A percentile compares a stretch with the other conserved stretches of the same genome.
phyloP scores from a whole-genome alignment of 805 yeast genomes.

The Starmerella apicola region DNA sequence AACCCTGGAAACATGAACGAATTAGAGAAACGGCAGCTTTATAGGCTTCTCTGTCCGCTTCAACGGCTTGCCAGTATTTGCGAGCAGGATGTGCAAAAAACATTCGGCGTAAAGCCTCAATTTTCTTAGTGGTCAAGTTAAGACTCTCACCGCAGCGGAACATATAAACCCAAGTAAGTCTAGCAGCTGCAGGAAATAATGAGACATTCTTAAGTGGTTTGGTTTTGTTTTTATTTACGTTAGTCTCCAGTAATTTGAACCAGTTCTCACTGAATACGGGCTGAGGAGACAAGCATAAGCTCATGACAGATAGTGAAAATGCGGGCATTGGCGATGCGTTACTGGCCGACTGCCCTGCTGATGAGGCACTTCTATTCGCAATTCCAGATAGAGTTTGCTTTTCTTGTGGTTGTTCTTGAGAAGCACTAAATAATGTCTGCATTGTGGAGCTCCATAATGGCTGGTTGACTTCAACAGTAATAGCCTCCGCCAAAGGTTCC shows the following conservation, averaged over 20 bases:
- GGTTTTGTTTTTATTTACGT: slow-evolving; percentile 50
- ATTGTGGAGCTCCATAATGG: slow-evolving; percentile 89
- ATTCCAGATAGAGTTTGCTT: slow-evolving; percentile 4
- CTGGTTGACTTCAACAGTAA: slow-evolving; percentile 91
- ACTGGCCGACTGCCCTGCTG: background rate
- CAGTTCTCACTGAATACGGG: slow-evolving; percentile 62
- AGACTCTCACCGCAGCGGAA: slow-evolving; percentile 79
- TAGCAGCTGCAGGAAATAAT: slow-evolving; percentile 50
- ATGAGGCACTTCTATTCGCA: slow-evolving; percentile 7
- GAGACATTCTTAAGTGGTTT: slow-evolving; percentile 38
- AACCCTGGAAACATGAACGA: slow-evolving; percentile 67
- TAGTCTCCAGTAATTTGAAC: slow-evolving; percentile 54
- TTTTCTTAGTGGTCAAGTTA: slow-evolving; percentile 70
- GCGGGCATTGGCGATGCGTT: slow-evolving; percentile 25
- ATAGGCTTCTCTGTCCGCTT: slow-evolving; percentile 30
- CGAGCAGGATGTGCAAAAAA: slow-evolving; percentile 41
- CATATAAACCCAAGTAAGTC: slow-evolving; percentile 81
- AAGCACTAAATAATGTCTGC: slow-evolving; percentile 37
- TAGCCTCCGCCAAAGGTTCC: slow-evolving; percentile 67
- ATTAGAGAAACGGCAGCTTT: slow-evolving; percentile 59
- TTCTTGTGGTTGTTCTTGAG: slow-evolving; percentile 11
- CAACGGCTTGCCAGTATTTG: slow-evolving; percentile 48
- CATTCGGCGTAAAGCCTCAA: slow-evolving; percentile 50
- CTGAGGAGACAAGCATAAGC: slow-evolving; percentile 68
- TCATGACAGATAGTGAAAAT: slow-evolving; percentile 54